Conservation (phyloP, 2,329 filamentous ascomycete genomes). For the Teratosphaeriaceae sp. region DNA sequence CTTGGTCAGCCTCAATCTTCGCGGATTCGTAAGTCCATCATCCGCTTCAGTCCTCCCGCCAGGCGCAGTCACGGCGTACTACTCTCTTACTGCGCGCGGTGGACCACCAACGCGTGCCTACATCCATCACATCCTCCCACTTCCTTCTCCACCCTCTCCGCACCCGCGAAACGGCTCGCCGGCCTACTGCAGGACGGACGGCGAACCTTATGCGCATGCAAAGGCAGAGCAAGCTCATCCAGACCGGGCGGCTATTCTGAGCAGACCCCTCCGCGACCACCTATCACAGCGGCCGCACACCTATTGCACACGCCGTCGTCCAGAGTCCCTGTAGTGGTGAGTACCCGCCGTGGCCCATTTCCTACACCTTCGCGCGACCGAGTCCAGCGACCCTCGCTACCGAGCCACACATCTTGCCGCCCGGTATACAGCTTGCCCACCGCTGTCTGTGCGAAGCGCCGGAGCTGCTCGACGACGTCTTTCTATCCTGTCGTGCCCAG, state of each 20-base stretch:
- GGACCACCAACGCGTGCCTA: too few relatives aligned
- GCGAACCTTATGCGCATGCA: constrained; percentile 1
- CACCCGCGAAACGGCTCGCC: background rate
- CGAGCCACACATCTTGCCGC: background rate
- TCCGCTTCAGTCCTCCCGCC: too few relatives aligned
- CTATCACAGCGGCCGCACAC: constrained; percentile 10
- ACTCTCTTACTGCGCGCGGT: too few relatives aligned
- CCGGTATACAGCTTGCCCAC: constrained; percentile 9
- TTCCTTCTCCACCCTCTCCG: background rate
- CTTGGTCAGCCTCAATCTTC: too few relatives aligned
- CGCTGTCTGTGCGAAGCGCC: constrained; percentile 21
- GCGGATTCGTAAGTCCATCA: too few relatives aligned
- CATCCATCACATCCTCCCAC: too few relatives aligned
- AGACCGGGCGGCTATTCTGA: constrained; percentile 9
- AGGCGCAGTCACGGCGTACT: too few relatives aligned
- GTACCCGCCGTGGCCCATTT: constrained; percentile 3
- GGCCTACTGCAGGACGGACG: background rate
- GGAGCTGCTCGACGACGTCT: constrained; percentile 14
- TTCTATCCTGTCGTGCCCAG: constrained; percentile 6
- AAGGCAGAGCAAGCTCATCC: constrained; percentile 4
- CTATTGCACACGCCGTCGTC: background rate
- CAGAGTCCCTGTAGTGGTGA: constrained; percentile 7
- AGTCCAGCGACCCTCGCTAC: background rate
- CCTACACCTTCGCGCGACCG: constrained; percentile 2
- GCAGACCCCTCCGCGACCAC: background rate